Evolutionary conservation across 257 asterid species (phyloP), one percentile per base, ranked within the genome.

Genomic region (Sherardia arvensis): DNA sequence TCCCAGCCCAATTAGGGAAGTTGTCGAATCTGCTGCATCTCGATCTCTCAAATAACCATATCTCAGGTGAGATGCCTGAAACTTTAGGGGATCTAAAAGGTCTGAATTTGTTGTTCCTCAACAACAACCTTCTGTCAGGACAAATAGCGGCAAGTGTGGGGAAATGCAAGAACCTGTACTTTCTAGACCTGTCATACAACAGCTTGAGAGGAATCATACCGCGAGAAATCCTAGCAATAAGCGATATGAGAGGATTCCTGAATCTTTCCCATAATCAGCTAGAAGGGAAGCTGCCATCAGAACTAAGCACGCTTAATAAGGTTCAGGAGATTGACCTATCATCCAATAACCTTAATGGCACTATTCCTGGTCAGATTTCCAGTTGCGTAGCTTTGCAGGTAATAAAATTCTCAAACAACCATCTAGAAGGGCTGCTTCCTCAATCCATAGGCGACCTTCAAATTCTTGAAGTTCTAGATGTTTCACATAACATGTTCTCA

Each of bases 191-290:
- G 58, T 80, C 90, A 5, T 67, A 72, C 55, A 83, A 83, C 76
- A 72, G 61, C 70, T 20, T 84, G 59, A 71, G 70, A n/a, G 87
- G 87, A 64, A 54, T 28, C 43, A 80, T 83, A 51, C 90, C 90
- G 22, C 68, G 76, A 9, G 79, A 74, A 22, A 74, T 83, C 34
- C 33, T 76, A 5, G 74, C 76, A 61, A 53, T 77, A 60, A 67
- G 49, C 2, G 81, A 81, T 53, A 78, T 83, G 69, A 63, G 81
- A 27, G 34, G 74, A 54, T 83, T 77, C 57, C 72, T 83, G 33
- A 83, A 83, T 60, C 72, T 83, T 7, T 81, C 86, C 4, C 79
- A 83, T 51, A 83, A 83, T 68, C 73, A 76, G 64, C 80, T 83
- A 9, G 73, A 74, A 58, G 87, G 87, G 51, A 67, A 58, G 3